Conservation (phyloP, 2,329 filamentous ascomycete genomes). For the Epichloe sp. region DNA sequence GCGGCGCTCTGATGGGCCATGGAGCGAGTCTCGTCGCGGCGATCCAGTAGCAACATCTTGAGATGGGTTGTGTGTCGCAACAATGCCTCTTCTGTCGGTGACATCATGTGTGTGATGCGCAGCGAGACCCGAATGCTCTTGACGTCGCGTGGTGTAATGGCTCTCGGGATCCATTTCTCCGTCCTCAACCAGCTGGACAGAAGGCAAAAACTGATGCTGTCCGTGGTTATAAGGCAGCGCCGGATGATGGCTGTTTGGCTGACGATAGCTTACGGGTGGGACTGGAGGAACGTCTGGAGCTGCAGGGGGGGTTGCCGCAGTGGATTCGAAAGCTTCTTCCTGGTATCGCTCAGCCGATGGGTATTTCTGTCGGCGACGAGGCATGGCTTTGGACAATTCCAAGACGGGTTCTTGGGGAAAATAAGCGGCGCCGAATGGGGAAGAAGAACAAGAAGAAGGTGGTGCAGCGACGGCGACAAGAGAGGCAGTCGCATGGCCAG, state of each 20-base stretch:
- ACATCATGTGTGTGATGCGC: constrained; percentile 11
- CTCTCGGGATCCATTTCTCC: constrained; percentile 15
- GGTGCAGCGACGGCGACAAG: too few relatives aligned
- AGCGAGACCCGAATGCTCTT: constrained; percentile 1
- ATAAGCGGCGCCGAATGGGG: background rate
- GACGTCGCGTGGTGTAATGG: constrained; percentile 12
- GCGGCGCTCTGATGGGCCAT: constrained; percentile 28
- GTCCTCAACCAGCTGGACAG: background rate
- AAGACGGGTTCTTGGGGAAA: constrained; percentile 23
- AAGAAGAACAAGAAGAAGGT: background rate
- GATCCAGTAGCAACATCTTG: constrained; percentile 13
- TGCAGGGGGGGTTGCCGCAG: constrained; percentile 28
- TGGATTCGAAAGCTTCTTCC: constrained; percentile 13
- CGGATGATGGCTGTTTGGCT: constrained; percentile 25
- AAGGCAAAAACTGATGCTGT: background rate
- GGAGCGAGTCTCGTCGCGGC: constrained; percentile 25
- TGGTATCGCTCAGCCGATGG: constrained; percentile 23
- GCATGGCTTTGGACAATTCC: constrained; percentile 11
- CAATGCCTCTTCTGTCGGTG: constrained; percentile 11
- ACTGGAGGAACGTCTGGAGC: constrained; percentile 49
- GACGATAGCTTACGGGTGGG: constrained; percentile 44
- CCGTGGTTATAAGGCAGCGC: constrained; percentile 13
- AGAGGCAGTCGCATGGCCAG: too few relatives aligned
- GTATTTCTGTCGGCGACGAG: constrained; percentile 5
- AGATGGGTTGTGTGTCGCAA: constrained; percentile 6